Base-by-base conservation (phyloP, 805 yeast species). In the Saccharomyces mikatae region DNA sequence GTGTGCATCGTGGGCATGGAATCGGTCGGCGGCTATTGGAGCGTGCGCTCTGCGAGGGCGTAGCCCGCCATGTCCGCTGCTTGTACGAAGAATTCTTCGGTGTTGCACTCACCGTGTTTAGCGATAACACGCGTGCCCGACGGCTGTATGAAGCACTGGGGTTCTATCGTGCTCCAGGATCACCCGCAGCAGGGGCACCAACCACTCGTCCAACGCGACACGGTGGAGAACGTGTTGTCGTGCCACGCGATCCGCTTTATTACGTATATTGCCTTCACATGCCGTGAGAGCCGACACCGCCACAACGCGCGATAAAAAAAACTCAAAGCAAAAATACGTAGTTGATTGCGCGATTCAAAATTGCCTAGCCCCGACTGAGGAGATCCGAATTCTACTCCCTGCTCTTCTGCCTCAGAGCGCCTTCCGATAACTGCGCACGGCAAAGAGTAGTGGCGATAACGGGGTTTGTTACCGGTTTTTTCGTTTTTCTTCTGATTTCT, bases 61-160 rank as follows among this genome's bases (percentile, higher is more conserved):
- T 47, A 48, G 46, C 5, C 26, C 14, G 14, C 17, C 36, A 47
- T 14, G 17, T 27, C 49, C 46, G 29, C 21, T 9, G 32, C 41
- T n/a, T 11, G 44, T 26, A 24, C 24, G 48, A 30, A 26, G 14
- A 28, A 14, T 54, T 63, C 22, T 41, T 49, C 22, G 67, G 66
- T 1, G 54, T 66, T 17, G 64, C 61, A 49, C 57, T 67, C 29
- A 67, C 71, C 13, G 71, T 67, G 6, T 67, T 67, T 50, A 52
- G 62, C n/a, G 62, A 62, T 32, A 67, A 67, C 56, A 36, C 29
- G 1, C 49, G 46, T 2, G 71, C 71, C 3, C 51, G 65, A 6
- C 50, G 54, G 10, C 57, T 67, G 52, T 67, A 67, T 55, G 46
- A 55, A 29, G 48, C 49, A 3, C 17, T 63, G 1, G 63, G 63